Conservation (phyloP, 2,329 filamentous ascomycete genomes). For the Myriangium duriaei region DNA sequence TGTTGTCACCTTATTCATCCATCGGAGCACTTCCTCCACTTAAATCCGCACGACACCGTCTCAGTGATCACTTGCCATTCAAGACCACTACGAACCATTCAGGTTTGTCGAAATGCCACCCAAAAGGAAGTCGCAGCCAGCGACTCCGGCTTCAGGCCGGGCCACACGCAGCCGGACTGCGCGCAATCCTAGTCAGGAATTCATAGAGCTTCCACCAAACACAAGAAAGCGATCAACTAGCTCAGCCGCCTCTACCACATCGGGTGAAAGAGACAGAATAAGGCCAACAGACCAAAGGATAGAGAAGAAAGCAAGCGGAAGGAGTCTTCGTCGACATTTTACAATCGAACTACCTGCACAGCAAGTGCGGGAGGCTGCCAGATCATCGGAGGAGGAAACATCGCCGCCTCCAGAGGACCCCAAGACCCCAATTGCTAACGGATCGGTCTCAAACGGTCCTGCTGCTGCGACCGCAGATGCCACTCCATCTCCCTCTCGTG, state of each 20-base stretch:
- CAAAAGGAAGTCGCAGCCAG: neutral
- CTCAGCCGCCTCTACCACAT: neutral
- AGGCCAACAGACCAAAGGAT: neutral
- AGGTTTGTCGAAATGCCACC: too few relatives aligned
- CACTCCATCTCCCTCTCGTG: neutral
- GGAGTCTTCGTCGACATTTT: slow-evolving; percentile 6
- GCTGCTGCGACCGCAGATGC: slow-evolving; percentile 1
- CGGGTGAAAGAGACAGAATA: neutral
- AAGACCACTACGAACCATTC: too few relatives aligned
- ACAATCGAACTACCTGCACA: slow-evolving; percentile 6
- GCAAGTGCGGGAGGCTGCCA: slow-evolving; percentile 6
- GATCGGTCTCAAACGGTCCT: neutral
- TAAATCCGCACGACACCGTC: too few relatives aligned
- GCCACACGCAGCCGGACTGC: neutral
- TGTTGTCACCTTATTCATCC: too few relatives aligned
- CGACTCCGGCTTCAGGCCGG: neutral
- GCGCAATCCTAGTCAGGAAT: neutral
- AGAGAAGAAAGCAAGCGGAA: neutral
- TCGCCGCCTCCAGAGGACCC: neutral
- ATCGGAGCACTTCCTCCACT: too few relatives aligned
- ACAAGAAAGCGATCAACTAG: neutral
- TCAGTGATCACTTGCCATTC: too few relatives aligned
- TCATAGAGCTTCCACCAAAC: neutral
- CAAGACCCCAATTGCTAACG: neutral
- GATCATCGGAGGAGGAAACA: slow-evolving; percentile 1